A percentile compares a stretch with the other conserved stretches of the same genome.
Conservation (phyloP, 768 basidiomycete species). For the Gloeopeniophorella convolvens region DNA sequence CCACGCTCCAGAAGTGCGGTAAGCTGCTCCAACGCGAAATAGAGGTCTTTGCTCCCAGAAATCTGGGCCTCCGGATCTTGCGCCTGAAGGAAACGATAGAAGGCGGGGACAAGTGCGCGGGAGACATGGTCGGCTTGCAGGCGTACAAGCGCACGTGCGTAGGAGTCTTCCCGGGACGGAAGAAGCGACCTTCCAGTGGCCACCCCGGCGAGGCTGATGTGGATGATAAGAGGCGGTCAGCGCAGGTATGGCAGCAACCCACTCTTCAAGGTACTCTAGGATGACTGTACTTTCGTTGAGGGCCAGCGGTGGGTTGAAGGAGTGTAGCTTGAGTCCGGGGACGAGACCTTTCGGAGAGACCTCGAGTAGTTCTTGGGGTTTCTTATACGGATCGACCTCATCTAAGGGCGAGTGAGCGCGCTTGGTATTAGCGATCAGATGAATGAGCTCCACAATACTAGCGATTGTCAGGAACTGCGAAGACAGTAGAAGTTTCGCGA, state of each 20-base stretch:
- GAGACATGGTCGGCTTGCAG: constrained; percentile 65
- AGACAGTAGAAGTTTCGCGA: not conserved
- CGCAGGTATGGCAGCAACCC: constrained; percentile 21
- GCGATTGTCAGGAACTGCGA: too few relatives aligned
- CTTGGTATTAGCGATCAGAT: not conserved
- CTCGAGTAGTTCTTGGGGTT: constrained; percentile 71
- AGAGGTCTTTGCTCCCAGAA: constrained; percentile 47
- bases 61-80: constrained; percentile 51
- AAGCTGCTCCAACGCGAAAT: constrained; percentile 43
- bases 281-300: constrained; percentile 80
- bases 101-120: constrained; percentile 58
- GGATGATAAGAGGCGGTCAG: not conserved
- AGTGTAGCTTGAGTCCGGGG: constrained; percentile 55
- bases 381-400: constrained; percentile 80
- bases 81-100: constrained; percentile 70
- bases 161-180: constrained; percentile 52
- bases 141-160: constrained; percentile 59
- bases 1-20: constrained; percentile 51
- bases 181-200: constrained; percentile 47
- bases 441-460: too few relatives aligned
- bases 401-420: constrained; percentile 32
- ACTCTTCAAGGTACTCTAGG: constrained; percentile 77
- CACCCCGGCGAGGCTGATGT: constrained; percentile 41
- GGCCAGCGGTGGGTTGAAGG: constrained; percentile 47
- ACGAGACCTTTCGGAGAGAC: constrained; percentile 80